Conservation (phyloP, 768 basidiomycete species). For the Mycena galericulata region DNA sequence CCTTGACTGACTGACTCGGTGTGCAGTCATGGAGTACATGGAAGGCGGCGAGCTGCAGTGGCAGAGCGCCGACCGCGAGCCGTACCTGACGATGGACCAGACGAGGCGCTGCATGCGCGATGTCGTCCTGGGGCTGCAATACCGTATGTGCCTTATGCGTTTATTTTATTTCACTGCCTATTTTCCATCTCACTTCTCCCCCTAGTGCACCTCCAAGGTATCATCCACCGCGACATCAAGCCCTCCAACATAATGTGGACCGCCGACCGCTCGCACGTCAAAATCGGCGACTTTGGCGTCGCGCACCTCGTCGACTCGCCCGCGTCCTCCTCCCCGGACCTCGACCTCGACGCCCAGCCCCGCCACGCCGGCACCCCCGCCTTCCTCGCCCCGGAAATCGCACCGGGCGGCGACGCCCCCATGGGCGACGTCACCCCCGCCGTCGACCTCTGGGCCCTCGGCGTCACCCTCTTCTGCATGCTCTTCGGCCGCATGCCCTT, state of each 20-base stretch:
- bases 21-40: constrained; percentile 93
- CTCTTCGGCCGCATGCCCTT: constrained; percentile 92
- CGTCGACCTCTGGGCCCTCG: constrained; percentile 98
- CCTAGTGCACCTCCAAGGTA: constrained; percentile 95
- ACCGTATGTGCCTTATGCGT: constrained; percentile 69
- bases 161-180: constrained; percentile 25
- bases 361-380: constrained; percentile 96
- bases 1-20: constrained; percentile 27
- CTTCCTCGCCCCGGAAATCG: constrained; percentile 96
- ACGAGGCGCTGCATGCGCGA: constrained; percentile 91
- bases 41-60: constrained; percentile 96
- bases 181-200: neutral
- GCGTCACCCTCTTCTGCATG: constrained; percentile 94
- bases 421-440: constrained; percentile 80
- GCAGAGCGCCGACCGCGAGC: constrained; percentile 72
- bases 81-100: constrained; percentile 86
- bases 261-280: constrained; percentile 86
- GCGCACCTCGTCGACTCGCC: constrained; percentile 86
- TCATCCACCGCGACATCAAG: constrained; percentile 99
- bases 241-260: constrained; percentile 97
- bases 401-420: constrained; percentile 50
- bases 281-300: constrained; percentile 98
- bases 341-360: constrained; percentile 83
- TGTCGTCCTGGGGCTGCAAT: constrained; percentile 94
- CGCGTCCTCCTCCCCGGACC: constrained; percentile 66